phyloP scores from a whole-genome alignment of 768 basidiomycete species.

The Amanita polypyramis region DNA sequence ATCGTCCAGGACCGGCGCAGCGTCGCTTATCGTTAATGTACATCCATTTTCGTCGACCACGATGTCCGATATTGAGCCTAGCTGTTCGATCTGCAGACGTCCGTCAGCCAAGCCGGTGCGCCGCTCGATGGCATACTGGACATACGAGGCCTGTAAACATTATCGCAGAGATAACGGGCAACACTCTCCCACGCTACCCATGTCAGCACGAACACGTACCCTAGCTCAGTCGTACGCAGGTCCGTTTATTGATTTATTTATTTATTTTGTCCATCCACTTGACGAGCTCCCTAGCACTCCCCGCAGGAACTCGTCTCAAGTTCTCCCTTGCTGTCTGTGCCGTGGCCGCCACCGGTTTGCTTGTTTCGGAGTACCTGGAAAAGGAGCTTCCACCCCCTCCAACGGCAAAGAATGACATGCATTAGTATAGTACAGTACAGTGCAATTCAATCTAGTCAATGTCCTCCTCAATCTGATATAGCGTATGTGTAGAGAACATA shows the following conservation, averaged over 20 bases:
- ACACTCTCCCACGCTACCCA: neutral
- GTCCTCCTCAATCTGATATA: neutral
- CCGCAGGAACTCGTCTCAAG: conserved; percentile 40
- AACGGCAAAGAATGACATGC: conserved; percentile 10
- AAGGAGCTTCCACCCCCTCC: conserved; percentile 21
- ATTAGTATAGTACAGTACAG: conserved; percentile 4
- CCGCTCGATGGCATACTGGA: conserved; percentile 6
- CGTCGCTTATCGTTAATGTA: conserved; percentile 65
- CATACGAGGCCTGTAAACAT: conserved; percentile 82
- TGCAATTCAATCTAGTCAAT: conserved; percentile 5
- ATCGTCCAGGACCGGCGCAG: conserved; percentile 69
- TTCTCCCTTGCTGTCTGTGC: conserved; percentile 38
- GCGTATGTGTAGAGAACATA: neutral
- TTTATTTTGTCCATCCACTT: neutral
- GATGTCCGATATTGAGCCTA: conserved; percentile 64
- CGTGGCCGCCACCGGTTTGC: conserved; percentile 35
- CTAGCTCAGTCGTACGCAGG: conserved; percentile 30
- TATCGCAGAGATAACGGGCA: conserved; percentile 6
- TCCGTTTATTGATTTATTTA: conserved; percentile 5
- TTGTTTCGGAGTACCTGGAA: conserved; percentile 43
- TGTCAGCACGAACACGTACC: conserved; percentile 17
- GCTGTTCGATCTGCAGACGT: conserved; percentile 69
- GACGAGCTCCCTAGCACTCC: conserved; percentile 35
- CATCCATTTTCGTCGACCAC: conserved; percentile 65
- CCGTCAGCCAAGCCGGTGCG: conserved; percentile 6